Conservation (phyloP, 2,329 filamentous ascomycete species). For the Sporothrix pseudoabietina region DNA sequence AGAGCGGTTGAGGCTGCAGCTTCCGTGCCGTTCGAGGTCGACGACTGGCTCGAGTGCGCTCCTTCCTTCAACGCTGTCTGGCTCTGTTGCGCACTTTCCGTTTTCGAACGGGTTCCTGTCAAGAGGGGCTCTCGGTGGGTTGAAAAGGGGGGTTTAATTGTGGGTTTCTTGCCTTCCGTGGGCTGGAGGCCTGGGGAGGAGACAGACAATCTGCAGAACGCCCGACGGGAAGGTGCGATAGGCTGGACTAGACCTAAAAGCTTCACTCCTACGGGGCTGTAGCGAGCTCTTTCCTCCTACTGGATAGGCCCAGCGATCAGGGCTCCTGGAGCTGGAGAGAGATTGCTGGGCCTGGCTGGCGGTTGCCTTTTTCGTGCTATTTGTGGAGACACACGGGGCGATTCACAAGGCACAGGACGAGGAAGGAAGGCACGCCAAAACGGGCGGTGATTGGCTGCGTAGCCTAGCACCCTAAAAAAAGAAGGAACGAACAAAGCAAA, state of each 20-base stretch:
- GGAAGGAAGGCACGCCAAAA: background rate
- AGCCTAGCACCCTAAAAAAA: background rate
- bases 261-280: constrained; percentile 16
- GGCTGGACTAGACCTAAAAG: background rate
- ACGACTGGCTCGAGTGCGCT: constrained; percentile 14
- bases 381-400: constrained; percentile 19
- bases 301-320: constrained; percentile 3
- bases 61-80: constrained; percentile 7
- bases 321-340: background rate
- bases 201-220: background rate
- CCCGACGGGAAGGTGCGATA: constrained; percentile 5
- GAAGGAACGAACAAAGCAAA: constrained; percentile 13
- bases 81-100: constrained; percentile 11
- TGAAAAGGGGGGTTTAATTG: background rate
- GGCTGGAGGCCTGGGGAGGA: background rate
- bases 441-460: constrained; percentile 5
- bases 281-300: background rate
- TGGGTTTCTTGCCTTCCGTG: background rate
- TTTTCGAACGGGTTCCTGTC: constrained; percentile 20
- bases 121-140: constrained; percentile 17
- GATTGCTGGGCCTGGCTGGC: constrained; percentile 22
- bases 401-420: constrained; percentile 11
- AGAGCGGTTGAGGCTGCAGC: background rate
- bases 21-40: constrained; percentile 17
- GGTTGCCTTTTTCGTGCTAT: constrained; percentile 11